Base-by-base conservation (phyloP, 257 asterid species). In the Petrea volubilis region DNA sequence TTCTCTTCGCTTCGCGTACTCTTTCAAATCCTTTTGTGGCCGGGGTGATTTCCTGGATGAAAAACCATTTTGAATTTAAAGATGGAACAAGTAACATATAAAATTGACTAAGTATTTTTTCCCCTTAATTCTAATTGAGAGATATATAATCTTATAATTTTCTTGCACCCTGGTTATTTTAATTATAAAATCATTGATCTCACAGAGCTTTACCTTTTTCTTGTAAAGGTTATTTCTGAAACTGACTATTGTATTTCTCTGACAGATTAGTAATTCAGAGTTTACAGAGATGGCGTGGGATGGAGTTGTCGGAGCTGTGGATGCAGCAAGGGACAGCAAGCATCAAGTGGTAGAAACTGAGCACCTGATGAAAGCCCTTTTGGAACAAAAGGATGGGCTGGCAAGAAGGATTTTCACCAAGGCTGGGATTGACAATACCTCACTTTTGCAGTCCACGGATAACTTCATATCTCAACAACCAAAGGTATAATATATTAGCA, bases 241-340 rank as follows among this genome's bases (percentile, higher is more conserved):
- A 15, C 47, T 0, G 67, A 28, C 41, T 41, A 6, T 64, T 55
- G 20, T 34, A 15, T 27, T 23, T 59, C 52, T 29, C 60, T 33
- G 62, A 41, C 88, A 93, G 98, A 79, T 90, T 53, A 85, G 81
- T 72, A 76, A 79, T 79, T 81, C 95, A 1, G 97, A 93, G 77
- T 93, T 81, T 70, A 90, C 97, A 28, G 97, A 93, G 84, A 88
- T 88, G 96, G 97, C 98, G 24, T 84, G 91, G 96, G 95, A 87
- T 38, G 96, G 92, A 52, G 68, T 93, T 34, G 73, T 80, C 20
- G 87, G 89, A 69, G 91, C 98, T 65, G 85, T 89, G 46, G 87
- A 76, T 74, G 97, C 96, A 7, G 96, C 97, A 40, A 86, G 82
- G 34, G 82, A 78, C 72, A 82, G 73, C 85, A 87, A 81, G 52